phyloP scores from a whole-genome alignment of 2,329 filamentous ascomycete species.

The Cercospora sp. region DNA sequence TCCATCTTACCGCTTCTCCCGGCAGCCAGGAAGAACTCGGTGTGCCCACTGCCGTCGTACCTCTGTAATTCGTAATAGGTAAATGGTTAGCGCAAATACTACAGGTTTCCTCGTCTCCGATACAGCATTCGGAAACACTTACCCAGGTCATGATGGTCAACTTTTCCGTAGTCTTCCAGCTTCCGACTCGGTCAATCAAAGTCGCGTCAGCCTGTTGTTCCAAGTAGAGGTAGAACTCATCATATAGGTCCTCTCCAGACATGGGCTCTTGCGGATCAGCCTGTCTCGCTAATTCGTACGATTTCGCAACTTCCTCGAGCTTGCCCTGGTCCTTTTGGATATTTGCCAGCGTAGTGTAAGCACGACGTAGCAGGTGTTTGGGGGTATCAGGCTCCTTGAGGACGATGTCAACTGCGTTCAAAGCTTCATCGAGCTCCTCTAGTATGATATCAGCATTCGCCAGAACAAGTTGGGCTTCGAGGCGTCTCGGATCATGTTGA shows the following conservation, averaged over 20 bases:
- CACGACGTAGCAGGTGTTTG: neutral
- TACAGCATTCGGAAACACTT: neutral
- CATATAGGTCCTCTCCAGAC: slow-evolving; percentile 5
- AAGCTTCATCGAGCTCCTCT: slow-evolving; percentile 2
- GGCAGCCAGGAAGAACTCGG: neutral
- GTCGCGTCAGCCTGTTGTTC: slow-evolving; percentile 4
- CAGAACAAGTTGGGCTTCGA: neutral
- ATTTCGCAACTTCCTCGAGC: slow-evolving; percentile 1
- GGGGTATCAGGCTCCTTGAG: neutral
- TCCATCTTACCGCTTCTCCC: slow-evolving; percentile 7
- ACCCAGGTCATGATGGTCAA: slow-evolving; percentile 13
- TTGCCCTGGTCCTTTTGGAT: slow-evolving; percentile 4
- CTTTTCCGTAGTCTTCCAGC: slow-evolving; percentile 12
- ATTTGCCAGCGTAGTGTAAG: slow-evolving; percentile 6
- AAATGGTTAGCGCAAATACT: neutral
- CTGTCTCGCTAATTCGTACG: slow-evolving; percentile 2
- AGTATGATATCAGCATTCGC: neutral
- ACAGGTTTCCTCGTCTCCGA: neutral
- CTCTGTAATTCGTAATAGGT: neutral
- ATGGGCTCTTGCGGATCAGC: slow-evolving; percentile 12
- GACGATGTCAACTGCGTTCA: neutral
- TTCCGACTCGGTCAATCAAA: slow-evolving; percentile 1
- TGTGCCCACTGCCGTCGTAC: slow-evolving; percentile 7
- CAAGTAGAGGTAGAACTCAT: slow-evolving; percentile 10
- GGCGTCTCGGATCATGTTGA: neutral